These are phyloP conservation scores for Grifola frondosa DNA, from an alignment of 1,284 basidiomycete genomes.

Conservation along the genomic window DNA sequence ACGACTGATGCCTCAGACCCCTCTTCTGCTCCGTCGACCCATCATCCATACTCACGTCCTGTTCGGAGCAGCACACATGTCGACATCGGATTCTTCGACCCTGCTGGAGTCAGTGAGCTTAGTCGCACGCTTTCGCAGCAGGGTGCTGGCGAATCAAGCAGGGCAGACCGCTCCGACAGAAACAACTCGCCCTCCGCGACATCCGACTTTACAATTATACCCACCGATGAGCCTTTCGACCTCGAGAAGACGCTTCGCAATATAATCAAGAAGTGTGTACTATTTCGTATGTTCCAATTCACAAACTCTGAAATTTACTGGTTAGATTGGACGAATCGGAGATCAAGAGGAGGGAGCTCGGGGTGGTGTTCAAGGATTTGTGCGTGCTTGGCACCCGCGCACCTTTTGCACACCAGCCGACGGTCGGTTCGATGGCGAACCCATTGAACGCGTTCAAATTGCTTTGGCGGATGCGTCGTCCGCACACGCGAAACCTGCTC, in stretches of 20 bases:
- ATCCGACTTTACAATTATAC: conserved; percentile 14
- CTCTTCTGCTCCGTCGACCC: no score
- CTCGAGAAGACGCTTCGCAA: conserved; percentile 39
- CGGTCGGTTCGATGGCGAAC: conserved; percentile 36
- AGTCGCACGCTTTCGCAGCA: conserved; percentile 28
- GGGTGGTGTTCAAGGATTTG: conserved; percentile 44
- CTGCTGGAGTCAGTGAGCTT: conserved; percentile 32
- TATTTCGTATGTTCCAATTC: background rate
- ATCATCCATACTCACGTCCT: no score
- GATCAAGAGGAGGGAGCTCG: conserved; percentile 41
- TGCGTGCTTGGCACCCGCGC: conserved; percentile 44
- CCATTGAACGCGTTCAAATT: conserved; percentile 24
- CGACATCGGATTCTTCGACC: conserved; percentile 31
- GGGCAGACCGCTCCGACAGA: background rate
- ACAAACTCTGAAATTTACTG: background rate
- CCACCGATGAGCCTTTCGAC: conserved; percentile 35
- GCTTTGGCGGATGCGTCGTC: conserved; percentile 10
- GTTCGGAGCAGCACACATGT: conserved; percentile 17
- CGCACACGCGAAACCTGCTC: conserved; percentile 39
- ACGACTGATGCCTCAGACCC: no score
- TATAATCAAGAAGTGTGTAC: conserved; percentile 36
- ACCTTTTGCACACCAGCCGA: conserved; percentile 33
- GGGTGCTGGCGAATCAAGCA: conserved; percentile 7
- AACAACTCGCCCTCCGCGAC: background rate
- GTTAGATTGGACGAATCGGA: conserved; percentile 40